phyloP scores from a whole-genome alignment of 2,329 filamentous ascomycete species.

The Cladosporium cucumerinum region DNA sequence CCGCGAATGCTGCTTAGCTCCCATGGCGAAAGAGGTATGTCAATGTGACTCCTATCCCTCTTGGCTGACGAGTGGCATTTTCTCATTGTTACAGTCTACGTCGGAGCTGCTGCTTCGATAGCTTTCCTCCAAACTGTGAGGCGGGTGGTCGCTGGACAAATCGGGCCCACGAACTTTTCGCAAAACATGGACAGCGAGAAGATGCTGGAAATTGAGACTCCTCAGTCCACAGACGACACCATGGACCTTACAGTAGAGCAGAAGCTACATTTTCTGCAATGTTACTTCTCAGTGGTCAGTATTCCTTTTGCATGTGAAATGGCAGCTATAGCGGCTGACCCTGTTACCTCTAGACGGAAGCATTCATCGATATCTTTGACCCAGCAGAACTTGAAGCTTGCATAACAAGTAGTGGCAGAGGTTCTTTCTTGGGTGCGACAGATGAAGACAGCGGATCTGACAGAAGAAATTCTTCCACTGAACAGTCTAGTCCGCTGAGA shows the following conservation, averaged over 20 bases:
- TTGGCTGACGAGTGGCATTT: not conserved
- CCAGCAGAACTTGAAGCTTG: constrained; percentile 26
- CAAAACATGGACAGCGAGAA: constrained; percentile 50
- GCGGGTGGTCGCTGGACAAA: constrained; percentile 47
- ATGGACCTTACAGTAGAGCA: constrained; percentile 35
- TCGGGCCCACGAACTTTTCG: constrained; percentile 55
- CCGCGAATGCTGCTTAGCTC: constrained; percentile 50
- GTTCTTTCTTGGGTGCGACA: constrained; percentile 16
- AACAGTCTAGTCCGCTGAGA: constrained; percentile 26
- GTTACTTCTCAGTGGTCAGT: constrained; percentile 36
- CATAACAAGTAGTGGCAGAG: constrained; percentile 21
- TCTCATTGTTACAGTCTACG: constrained; percentile 40
- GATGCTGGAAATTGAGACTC: constrained; percentile 49
- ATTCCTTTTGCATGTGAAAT: constrained; percentile 21
- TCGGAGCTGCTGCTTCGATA: constrained; percentile 51
- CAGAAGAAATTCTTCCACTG: constrained; percentile 34
- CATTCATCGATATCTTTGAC: constrained; percentile 36
- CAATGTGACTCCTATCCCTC: not conserved
- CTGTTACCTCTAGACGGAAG: constrained; percentile 40
- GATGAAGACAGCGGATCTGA: constrained; percentile 22
- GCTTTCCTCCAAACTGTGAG: constrained; percentile 56
- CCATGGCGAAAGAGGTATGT: constrained; percentile 51
- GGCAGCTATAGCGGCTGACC: constrained; percentile 24
- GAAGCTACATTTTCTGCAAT: constrained; percentile 31
- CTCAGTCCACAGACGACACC: constrained; percentile 17